Evolutionary conservation across 2,329 filamentous ascomycete genomes (phyloP).

Genomic region (Fusarium sp.): DNA sequence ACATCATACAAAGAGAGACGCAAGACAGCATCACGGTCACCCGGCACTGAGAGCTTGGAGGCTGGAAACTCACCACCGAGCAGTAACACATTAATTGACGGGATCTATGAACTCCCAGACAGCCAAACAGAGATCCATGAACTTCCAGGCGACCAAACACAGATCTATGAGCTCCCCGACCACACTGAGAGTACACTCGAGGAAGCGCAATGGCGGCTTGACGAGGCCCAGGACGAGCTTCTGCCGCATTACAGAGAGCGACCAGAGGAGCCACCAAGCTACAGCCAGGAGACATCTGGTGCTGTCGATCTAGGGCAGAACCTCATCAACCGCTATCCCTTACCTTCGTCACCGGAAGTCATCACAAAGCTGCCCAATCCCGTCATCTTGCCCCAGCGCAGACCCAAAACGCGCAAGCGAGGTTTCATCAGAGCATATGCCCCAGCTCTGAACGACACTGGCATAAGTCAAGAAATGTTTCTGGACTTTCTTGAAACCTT

Average conservation of each 20-base stretch:
- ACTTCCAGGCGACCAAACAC: neutral
- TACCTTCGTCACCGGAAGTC: neutral
- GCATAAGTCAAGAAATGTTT: constrained; percentile 35
- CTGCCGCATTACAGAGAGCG: neutral
- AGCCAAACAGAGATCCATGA: neutral
- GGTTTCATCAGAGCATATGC: constrained; percentile 36
- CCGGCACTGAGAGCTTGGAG: neutral
- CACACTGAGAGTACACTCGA: neutral
- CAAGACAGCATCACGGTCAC: neutral
- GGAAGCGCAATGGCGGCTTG: constrained; percentile 20
- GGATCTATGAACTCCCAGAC: too few relatives aligned
- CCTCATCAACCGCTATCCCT: constrained; percentile 12
- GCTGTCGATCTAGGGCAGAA: neutral
- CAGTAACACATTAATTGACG: too few relatives aligned
- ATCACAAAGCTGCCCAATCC: neutral
- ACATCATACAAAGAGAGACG: constrained; percentile 20
- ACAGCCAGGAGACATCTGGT: neutral
- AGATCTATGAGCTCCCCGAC: neutral
- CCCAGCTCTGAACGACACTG: constrained; percentile 18
- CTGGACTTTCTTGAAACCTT: constrained; percentile 32
- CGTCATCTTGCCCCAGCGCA: constrained; percentile 32
- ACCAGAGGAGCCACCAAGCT: neutral
- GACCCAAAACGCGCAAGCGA: constrained; percentile 30
- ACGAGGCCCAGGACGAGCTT: constrained; percentile 13
- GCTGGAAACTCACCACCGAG: too few relatives aligned